Conservation (phyloP, 306 rosid species). For the Lathyrus aphaca region DNA sequence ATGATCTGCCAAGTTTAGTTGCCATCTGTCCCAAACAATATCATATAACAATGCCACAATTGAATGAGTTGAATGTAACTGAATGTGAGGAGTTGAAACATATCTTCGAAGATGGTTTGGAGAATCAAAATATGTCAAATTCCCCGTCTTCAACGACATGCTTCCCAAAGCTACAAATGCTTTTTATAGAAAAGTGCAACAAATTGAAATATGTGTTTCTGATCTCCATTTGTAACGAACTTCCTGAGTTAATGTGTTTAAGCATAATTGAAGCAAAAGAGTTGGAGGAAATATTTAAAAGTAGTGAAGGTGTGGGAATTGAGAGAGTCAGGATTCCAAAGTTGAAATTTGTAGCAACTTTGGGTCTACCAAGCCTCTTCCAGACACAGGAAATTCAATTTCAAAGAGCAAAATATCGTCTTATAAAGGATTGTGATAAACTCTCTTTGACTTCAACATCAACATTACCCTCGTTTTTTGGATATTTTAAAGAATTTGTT, state of each 20-base stretch:
- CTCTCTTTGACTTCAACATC: not conserved
- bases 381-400: not conserved
- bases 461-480: no score
- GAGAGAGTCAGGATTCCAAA: conserved; percentile 1
- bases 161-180: not conserved
- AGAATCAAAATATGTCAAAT: no score
- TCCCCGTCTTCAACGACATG: not conserved
- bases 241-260: not conserved
- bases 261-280: not conserved
- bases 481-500: no score
- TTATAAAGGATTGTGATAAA: not conserved
- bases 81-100: no score
- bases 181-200: not conserved
- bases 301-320: not conserved
- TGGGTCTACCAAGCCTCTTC: conserved; percentile 2
- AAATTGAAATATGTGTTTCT: conserved; percentile 5
- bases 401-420: not conserved
- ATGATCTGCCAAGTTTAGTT: no score
- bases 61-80: no score
- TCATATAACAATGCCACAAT: no score
- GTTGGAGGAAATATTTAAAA: conserved; percentile 9
- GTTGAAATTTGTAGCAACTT: not conserved
- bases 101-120: no score
- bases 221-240: not conserved
- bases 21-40: no score